A percentile compares a stretch with the other conserved stretches of the same genome.
Evolutionary conservation across 192 early-diverging fungal genomes (phyloP).

Genomic region (Backusella mclennaniae): DNA sequence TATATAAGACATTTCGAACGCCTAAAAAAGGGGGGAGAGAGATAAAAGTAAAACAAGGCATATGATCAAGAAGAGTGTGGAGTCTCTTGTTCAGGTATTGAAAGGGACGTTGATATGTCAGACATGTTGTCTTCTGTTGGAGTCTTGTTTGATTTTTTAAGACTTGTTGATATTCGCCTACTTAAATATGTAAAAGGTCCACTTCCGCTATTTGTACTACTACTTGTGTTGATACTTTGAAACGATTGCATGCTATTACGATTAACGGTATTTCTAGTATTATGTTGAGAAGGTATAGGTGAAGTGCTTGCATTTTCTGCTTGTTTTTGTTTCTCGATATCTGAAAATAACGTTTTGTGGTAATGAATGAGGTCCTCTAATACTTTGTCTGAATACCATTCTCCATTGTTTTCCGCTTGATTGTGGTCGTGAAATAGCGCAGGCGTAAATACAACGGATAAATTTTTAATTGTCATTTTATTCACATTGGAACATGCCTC

Average conservation of each 20-base stretch:
- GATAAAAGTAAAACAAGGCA: too few relatives aligned
- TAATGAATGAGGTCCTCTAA: slow-evolving; percentile 28
- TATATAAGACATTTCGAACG: too few relatives aligned
- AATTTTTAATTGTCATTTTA: slow-evolving; percentile 67
- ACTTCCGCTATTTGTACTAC: neutral
- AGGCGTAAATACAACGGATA: slow-evolving; percentile 62
- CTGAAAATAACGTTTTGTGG: neutral
- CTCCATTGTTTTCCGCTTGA: slow-evolving; percentile 28
- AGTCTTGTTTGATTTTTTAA: neutral
- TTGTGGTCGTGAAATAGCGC: slow-evolving; percentile 64
- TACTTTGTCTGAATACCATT: slow-evolving; percentile 30
- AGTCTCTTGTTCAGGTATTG: neutral
- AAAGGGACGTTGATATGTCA: neutral
- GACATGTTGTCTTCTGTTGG: neutral
- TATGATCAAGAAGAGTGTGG: neutral
- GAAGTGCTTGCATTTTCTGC: neutral
- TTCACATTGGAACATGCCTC: slow-evolving; percentile 48
- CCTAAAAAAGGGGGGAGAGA: neutral
- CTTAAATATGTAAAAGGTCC: neutral
- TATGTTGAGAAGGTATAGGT: slow-evolving; percentile 2
- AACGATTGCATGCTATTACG: neutral
- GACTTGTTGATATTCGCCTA: neutral
- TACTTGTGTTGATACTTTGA: neutral
- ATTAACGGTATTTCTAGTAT: neutral
- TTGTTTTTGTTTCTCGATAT: slow-evolving; percentile 2